Evolutionary conservation across 1,139 yeast species (phyloP).

Genomic region (Hemisphaericaspora subhashii): DNA sequence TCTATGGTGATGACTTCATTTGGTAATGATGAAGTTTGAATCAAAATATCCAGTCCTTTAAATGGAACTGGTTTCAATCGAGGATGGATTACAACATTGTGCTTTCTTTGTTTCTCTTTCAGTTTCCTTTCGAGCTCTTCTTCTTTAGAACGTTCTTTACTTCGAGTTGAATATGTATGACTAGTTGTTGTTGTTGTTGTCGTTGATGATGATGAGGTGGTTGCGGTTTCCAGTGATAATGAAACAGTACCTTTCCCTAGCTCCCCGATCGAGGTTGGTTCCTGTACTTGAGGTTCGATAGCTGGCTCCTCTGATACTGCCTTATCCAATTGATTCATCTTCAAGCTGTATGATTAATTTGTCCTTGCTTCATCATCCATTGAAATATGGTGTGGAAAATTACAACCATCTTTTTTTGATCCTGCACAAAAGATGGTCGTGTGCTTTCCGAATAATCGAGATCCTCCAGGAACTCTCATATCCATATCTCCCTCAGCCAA

Average conservation of each 20-base stretch:
- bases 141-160: slow-evolving; percentile 21
- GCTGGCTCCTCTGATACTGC: slow-evolving; percentile 18
- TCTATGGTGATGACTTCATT: slow-evolving; percentile 12
- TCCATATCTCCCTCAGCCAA: too few species aligned
- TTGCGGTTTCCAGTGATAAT: not conserved
- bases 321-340: slow-evolving; percentile 8
- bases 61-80: slow-evolving; percentile 49
- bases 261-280: slow-evolving; percentile 8
- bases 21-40: slow-evolving; percentile 13
- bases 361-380: too few species aligned
- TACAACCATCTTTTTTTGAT: too few species aligned
- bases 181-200: slow-evolving; percentile 6
- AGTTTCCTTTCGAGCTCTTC: slow-evolving; percentile 18
- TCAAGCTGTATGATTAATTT: not conserved
- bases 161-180: slow-evolving; percentile 27
- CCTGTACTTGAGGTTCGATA: slow-evolving; percentile 27
- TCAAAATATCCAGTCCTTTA: slow-evolving; percentile 31
- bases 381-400: too few species aligned
- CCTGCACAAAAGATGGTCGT: too few species aligned
- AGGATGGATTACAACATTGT: slow-evolving; percentile 41
- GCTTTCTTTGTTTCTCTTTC: slow-evolving; percentile 25
- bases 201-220: slow-evolving; percentile 1
- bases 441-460: too few species aligned
- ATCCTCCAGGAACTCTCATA: too few species aligned
- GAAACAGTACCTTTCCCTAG: not conserved